phyloP scores from a whole-genome alignment of 2,329 filamentous ascomycete species.

The Sporothrix curviconia region DNA sequence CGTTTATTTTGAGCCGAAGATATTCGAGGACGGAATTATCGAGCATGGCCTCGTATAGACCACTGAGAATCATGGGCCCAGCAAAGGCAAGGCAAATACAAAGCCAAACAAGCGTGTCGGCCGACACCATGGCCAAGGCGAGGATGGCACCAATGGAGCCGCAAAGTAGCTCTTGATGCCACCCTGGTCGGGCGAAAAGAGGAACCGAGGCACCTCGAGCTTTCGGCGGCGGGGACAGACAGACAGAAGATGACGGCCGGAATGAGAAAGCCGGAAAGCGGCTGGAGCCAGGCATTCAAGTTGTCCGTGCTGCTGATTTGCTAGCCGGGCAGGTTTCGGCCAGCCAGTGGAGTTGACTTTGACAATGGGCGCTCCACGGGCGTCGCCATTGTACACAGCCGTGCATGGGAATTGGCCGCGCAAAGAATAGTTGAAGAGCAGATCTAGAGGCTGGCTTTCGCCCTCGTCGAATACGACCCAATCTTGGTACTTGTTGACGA shows the following conservation, averaged over 20 bases:
- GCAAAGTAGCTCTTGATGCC: conserved; percentile 17
- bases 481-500: not conserved
- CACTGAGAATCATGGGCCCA: conserved; percentile 27
- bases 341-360: conserved; percentile 20
- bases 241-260: conserved; percentile 26
- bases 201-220: conserved; percentile 17
- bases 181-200: conserved; percentile 20
- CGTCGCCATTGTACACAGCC: conserved; percentile 19
- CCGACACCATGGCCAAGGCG: conserved; percentile 19
- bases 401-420: conserved; percentile 23
- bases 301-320: conserved; percentile 18
- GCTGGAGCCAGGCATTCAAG: conserved; percentile 23
- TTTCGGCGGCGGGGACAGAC: conserved; percentile 24
- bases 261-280: conserved; percentile 24
- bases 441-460: conserved; percentile 7
- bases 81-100: conserved; percentile 25
- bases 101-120: conserved; percentile 26
- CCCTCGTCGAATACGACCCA: conserved; percentile 15
- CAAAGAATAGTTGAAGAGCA: conserved; percentile 9
- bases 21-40: conserved; percentile 24
- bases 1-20: conserved; percentile 19
- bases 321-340: conserved; percentile 24
- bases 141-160: conserved; percentile 15
- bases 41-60: conserved; percentile 26
- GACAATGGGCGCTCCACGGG: conserved; percentile 20